Base-by-base conservation (phyloP, 2,329 filamentous ascomycete species). In the Biscogniauxia mediterranea region DNA sequence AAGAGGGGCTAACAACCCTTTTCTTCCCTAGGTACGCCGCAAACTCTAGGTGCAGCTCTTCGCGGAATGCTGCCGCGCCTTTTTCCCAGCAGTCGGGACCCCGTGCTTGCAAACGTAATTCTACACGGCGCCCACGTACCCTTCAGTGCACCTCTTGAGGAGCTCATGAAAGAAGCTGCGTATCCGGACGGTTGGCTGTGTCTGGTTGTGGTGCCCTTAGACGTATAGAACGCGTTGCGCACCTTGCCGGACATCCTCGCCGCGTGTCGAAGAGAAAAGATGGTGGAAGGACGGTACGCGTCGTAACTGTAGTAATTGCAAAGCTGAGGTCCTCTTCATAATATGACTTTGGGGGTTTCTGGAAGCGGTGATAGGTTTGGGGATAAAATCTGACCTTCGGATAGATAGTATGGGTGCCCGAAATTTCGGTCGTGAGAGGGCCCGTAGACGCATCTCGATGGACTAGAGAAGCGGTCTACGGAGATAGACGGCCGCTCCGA, bases 151-250 rank as follows among this genome's bases (percentile, higher is more conserved):
- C 88, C 88, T 23, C 76, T 99, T 19, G 90, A 92, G 71, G 94
- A 97, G 54, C 75, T 99, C 61, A 90, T 95, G 77, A 84, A 88
- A 60, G 89, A 90, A 70, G 90, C 91, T 3, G 87, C 92, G 1
- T 98, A 97, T 79, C 88, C 92, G 0, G 95, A 99, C 77, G 95
- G 95, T 0, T 99, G 93, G 89, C 76, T 97, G 25, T 92, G 92
- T 75, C 77, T 97, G 51, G 90, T 92, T 57, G 85, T 97, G 5
- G 83, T 88, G 20, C 89, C 96, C 79, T 81, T 92, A 72, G 72
- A 75, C 51, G 66, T 73, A 4, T 74, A 64, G 61, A 51, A 23
- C n/a, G 21, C 46, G 21, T 54, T 52, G 13, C 26, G 25, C 38
- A n/a, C 17, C 38, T 46, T 6, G 38, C 38, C 38, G 11, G 38